Evolutionary conservation across 148 eudicot genomes (phyloP).

Genomic region (Camellia lanceoleosa): DNA sequence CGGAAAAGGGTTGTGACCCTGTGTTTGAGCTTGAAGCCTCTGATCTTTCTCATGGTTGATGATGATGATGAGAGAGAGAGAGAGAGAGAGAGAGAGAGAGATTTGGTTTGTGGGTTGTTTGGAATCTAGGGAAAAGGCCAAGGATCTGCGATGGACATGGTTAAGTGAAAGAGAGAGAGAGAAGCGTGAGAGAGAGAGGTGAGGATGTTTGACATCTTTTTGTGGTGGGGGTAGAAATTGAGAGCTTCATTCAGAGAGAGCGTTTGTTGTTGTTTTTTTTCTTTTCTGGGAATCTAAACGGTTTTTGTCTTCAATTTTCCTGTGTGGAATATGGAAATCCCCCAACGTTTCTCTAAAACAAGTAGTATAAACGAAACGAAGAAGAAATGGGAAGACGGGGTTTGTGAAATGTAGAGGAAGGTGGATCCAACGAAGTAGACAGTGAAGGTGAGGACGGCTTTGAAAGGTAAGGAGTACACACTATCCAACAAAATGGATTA

Average conservation of each 20-base stretch:
- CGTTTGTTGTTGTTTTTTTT: neutral
- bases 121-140: slow-evolving; percentile 36
- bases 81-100: slow-evolving; percentile 10
- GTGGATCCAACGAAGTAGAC: neutral
- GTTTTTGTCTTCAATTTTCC: neutral
- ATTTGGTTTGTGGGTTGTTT: neutral
- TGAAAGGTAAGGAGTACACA: too few species aligned
- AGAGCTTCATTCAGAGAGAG: slow-evolving; percentile 6
- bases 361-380: neutral
- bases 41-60: slow-evolving; percentile 19
- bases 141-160: slow-evolving; percentile 36
- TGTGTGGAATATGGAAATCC: too few species aligned
- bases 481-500: too few species aligned
- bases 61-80: slow-evolving; percentile 8
- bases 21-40: slow-evolving; percentile 43
- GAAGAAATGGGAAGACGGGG: too few species aligned
- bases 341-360: neutral
- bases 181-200: slow-evolving; percentile 36
- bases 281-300: neutral
- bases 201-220: slow-evolving; percentile 34
- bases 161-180: slow-evolving; percentile 28
- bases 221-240: neutral
- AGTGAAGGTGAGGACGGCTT: neutral
- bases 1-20: slow-evolving; percentile 36
- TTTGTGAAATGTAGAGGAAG: neutral